These are phyloP conservation scores for Microascus cirrosus DNA, from an alignment of 2,329 filamentous ascomycete genomes.

Conservation along the genomic window DNA sequence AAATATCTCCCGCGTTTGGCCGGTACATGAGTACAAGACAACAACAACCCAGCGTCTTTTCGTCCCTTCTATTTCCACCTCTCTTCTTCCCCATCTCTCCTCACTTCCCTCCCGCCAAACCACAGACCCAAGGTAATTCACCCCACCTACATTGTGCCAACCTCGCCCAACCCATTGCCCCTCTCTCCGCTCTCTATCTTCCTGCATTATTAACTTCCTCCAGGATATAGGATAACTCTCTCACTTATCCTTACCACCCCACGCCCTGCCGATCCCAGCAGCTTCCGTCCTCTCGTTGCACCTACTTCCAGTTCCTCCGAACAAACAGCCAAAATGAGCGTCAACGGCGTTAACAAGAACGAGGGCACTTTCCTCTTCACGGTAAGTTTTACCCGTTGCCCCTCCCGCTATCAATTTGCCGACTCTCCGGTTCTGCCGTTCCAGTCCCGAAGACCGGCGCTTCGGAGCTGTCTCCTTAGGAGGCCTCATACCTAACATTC, in stretches of 20 bases:
- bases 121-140: constrained; percentile 1
- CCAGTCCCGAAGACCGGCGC: not conserved
- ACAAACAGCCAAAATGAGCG: constrained; percentile 41
- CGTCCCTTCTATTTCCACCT: constrained; percentile 8
- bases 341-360: constrained; percentile 41
- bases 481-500: constrained; percentile 11
- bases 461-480: not conserved
- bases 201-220: not conserved
- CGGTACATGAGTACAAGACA: not conserved
- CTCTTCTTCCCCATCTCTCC: constrained; percentile 4
- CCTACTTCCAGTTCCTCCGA: constrained; percentile 6
- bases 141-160: not conserved
- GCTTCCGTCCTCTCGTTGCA: constrained; percentile 10
- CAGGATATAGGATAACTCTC: not conserved
- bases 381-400: constrained; percentile 27
- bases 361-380: constrained; percentile 76
- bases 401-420: not conserved
- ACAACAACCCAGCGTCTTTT: constrained; percentile 7
- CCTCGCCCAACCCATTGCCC: not conserved
- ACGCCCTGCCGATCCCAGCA: not conserved
- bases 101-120: not conserved
- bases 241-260: not conserved
- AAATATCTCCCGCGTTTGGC: constrained; percentile 3
- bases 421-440: not conserved
- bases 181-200: not conserved